Base-by-base conservation (phyloP, 441 rosid genomes). In the Melastoma candidum region DNA sequence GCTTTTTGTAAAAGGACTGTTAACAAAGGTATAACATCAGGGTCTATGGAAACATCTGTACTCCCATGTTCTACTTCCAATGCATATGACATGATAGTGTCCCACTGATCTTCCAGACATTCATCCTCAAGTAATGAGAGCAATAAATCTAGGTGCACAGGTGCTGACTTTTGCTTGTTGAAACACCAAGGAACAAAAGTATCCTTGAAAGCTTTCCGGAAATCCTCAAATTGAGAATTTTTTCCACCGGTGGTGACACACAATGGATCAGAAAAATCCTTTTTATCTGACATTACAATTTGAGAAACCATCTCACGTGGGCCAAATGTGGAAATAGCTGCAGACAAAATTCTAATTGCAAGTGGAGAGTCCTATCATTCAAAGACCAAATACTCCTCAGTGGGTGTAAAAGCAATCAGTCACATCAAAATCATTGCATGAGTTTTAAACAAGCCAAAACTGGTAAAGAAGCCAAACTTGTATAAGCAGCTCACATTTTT, bases 131-230 rank as follows among this genome's bases (percentile, higher is more conserved):
- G 79, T 63, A 89, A 73, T 59, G 85, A 74, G 73, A 89, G 74
- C 70, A 93, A 65, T n/a, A 93, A 74, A 70, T 86, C 97, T 56
- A 84, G 71, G 63, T 78, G 79, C 73, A 74, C 76, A 66, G 73
- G 61, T 66, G 63, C 79, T 64, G 71, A 68, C 56, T 62, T 71
- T 72, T 80, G 64, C 63, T 68, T 29, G 7, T 29, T 29, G 64
- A 86, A 68, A 72, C 89, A 86, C 99, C 96, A 93, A 22, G 96
- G 97, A 54, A 93, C 65, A 67, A 93, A 93, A 55, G 69, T 74
- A 71, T 83, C 83, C 69, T 70, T 72, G 63, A 83, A 89, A 24
- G 67, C 78, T 72, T 71, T 66, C 66, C 77, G 60, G 66, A 84
- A 83, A 69, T 62, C 48, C 63, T 71, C 79, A 17, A 75, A 60